phyloP scores from a whole-genome alignment of 371 early-diverging fungal genomes.

The Apophysomyces sp. region DNA sequence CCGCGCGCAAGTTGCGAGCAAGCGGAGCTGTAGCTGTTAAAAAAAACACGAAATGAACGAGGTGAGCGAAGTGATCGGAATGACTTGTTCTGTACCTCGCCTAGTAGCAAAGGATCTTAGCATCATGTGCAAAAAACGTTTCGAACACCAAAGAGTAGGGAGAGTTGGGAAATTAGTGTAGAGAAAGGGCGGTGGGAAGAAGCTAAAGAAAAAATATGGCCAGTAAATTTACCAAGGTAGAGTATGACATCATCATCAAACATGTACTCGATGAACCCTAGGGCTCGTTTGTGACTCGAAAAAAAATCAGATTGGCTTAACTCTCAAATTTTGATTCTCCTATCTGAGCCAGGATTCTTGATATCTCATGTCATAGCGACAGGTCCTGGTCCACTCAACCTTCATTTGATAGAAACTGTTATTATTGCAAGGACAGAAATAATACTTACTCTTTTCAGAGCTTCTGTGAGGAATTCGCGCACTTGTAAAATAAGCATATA shows the following conservation, averaged over 20 bases:
- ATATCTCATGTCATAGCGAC: no score
- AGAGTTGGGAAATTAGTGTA: constrained; percentile 12
- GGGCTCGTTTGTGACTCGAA: no score
- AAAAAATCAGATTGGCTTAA: no score
- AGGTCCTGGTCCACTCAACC: no score
- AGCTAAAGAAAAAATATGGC: constrained; percentile 2
- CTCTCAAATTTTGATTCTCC: no score
- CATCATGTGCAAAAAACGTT: constrained; percentile 26
- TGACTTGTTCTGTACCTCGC: constrained; percentile 33
- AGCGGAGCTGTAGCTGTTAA: constrained; percentile 14
- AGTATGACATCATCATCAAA: neutral
- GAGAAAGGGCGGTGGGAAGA: constrained; percentile 11
- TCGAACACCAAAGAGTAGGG: constrained; percentile 35
- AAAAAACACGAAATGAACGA: constrained; percentile 7
- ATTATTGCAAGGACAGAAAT: no score
- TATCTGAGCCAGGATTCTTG: no score
- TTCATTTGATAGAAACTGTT: no score
- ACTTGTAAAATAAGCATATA: no score
- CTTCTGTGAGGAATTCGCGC: no score
- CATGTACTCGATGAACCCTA: no score
- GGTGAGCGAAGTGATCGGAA: constrained; percentile 4
- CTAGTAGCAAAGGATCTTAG: constrained; percentile 41
- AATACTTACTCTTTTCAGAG: no score
- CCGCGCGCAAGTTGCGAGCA: constrained; percentile 21
- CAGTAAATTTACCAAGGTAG: neutral